Evolutionary conservation across 805 yeast species (phyloP).

Genomic region (Wickerhamiella alocasiicola): DNA sequence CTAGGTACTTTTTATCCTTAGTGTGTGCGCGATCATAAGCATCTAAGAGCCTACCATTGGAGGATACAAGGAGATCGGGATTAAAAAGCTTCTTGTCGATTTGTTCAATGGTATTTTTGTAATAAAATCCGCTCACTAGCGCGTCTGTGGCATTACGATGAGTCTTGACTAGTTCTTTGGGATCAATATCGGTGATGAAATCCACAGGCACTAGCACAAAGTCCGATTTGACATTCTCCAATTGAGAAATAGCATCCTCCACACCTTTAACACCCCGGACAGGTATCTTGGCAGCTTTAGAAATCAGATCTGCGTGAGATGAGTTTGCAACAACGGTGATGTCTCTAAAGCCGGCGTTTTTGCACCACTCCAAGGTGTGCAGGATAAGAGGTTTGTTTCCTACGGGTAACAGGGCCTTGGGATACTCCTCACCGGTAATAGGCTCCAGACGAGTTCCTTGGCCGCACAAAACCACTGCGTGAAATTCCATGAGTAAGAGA

Average conservation of each 20-base stretch:
- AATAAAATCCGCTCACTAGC: slow-evolving; percentile 57
- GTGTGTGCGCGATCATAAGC: slow-evolving; percentile 56
- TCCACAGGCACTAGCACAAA: slow-evolving; percentile 90
- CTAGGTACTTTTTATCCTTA: slow-evolving; percentile 56
- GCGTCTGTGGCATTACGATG: slow-evolving; percentile 61
- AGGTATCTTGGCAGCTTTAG: background rate
- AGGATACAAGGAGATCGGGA: slow-evolving; percentile 41
- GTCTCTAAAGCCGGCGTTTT: slow-evolving; percentile 54
- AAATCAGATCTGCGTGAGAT: slow-evolving; percentile 36
- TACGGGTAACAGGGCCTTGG: slow-evolving; percentile 80
- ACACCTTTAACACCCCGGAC: slow-evolving; percentile 15
- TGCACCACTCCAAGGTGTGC: slow-evolving; percentile 89
- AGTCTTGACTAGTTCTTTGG: slow-evolving; percentile 74
- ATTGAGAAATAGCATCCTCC: slow-evolving; percentile 10
- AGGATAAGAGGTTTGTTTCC: slow-evolving; percentile 84
- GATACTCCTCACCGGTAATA: slow-evolving; percentile 51
- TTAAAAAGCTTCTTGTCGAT: slow-evolving; percentile 67
- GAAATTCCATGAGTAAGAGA: slow-evolving; percentile 62
- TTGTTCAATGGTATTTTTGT: slow-evolving; percentile 59
- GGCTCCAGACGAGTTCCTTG: slow-evolving; percentile 65
- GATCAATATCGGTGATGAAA: slow-evolving; percentile 83
- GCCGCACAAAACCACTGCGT: slow-evolving; percentile 84
- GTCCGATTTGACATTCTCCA: slow-evolving; percentile 29
- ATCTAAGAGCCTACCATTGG: slow-evolving; percentile 47
- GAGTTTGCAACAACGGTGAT: slow-evolving; percentile 50